These are phyloP conservation scores for Paracorniculantispora psalliotae DNA, from an alignment of 2,329 filamentous ascomycete genomes.

Conservation along the genomic window DNA sequence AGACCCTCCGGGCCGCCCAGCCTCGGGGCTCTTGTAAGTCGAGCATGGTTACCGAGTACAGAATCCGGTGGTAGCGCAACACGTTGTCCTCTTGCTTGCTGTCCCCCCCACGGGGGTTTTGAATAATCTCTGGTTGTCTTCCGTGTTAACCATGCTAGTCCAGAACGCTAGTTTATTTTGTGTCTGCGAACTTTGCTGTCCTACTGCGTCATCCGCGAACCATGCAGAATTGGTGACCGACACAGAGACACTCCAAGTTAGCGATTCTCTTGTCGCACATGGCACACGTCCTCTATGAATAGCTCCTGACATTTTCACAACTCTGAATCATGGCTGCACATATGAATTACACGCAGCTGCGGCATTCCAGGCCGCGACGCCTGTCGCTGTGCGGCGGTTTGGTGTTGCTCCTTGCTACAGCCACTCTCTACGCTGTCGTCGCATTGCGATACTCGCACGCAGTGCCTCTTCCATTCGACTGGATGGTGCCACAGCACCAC, in stretches of 20 bases:
- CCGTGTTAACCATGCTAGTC: background rate
- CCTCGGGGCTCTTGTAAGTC: background rate
- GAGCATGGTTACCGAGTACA: background rate
- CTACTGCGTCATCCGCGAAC: background rate
- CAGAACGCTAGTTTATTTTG: background rate
- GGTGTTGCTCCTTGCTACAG: background rate
- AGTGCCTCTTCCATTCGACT: background rate
- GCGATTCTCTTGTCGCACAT: background rate
- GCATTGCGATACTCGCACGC: constrained; percentile 1
- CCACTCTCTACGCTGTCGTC: background rate
- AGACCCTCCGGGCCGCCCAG: background rate
- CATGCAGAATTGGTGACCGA: background rate
- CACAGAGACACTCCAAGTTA: background rate
- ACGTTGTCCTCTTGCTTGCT: too few relatives aligned
- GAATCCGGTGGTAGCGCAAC: too few relatives aligned
- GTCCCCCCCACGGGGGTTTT: background rate
- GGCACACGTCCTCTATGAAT: background rate
- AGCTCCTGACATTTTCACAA: background rate
- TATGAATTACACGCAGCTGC: background rate
- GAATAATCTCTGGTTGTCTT: background rate
- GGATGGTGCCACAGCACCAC: background rate
- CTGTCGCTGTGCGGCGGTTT: constrained; percentile 4
- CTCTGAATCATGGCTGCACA: background rate
- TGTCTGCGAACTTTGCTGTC: background rate
- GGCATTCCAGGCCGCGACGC: background rate